Base-by-base conservation (phyloP, 176 grass and related monocot species). In the Alopecurus myosuroides region DNA sequence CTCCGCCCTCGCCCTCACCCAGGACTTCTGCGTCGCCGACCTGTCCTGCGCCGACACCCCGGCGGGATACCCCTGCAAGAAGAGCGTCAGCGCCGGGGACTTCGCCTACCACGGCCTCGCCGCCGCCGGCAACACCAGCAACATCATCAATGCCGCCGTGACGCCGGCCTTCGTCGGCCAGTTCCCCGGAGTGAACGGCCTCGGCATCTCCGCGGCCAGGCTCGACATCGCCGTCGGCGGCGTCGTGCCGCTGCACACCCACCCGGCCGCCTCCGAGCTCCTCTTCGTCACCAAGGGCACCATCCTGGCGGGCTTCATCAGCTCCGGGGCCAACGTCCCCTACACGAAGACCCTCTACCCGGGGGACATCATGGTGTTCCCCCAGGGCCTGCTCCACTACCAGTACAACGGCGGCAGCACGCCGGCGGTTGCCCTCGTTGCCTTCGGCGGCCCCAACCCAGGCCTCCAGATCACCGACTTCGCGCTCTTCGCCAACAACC, bases 21-120 rank as follows among this genome's bases (percentile, higher is more conserved):
- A 94, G 58, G 94, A 97, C 82, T 97, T 88, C 87, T 97, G 94
- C 63, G 94, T 97, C 31, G 94, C 82, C 30, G 70, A 97, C 87
- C 85, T 97, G 13, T 3, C 67, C 30, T 84, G 87, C 88, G 30
- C 25, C 76, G 85, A 94, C 78, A 97, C 91, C 17, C 94, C 94
- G 2, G 50, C 89, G 23, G 8, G 94, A 1, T 74, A 74, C 70
- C 70, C 70, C 8, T 74, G 70, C 70, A 74, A 74, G 70, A 1
- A 25, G 26, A 46, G 70, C 44, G 70, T 74, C 26, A 30, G 25
- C 4, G 70, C 70, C 1, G 26, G 26, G 8, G 70, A 97, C 87
- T 97, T 97, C 83, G 64, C 62, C 63, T 97, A 56, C 77, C 55
- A 72, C 44, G 94, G 94, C 28, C 87, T 97, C 4, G 91, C 76